Base-by-base conservation (phyloP, 139 green algal species). In the Chlorella ohadii region DNA sequence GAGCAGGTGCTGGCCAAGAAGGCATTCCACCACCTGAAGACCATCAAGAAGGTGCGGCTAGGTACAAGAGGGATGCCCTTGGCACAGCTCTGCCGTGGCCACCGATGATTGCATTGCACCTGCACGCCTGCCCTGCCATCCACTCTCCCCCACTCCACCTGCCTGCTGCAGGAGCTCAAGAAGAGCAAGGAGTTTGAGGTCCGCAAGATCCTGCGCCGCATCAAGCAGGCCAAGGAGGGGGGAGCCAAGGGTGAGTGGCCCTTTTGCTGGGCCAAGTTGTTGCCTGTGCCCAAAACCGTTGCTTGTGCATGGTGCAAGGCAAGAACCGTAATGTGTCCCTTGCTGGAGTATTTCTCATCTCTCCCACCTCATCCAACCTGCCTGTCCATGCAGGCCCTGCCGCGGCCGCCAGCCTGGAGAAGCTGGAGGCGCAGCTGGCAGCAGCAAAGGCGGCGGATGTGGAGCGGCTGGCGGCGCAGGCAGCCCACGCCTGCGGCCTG, bases 141-240 rank as follows among this genome's bases (percentile, higher is more conserved):
- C 34, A 2, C 25, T 17, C 36, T 57, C 64, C 9, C 28, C 64
- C 44, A 6, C 44, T 51, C 44, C 44, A 51, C 9, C 44, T 59
- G 51, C 51, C 2, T 22, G 12, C 70, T 77, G 36, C 78, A 83
- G 78, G 78, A 83, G 28, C 51, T 83, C 17, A 83, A 83, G 39
- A 83, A 83, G 39, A 28, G 63, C 28, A 83, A 74, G 41, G 78
- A 83, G 28, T 83, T 83, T 83, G 78, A 83, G 63, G 78, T 83
- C 39, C 78, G 78, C 78, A 83, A 83, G 78, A 64, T 83, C 28
- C 78, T 83, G 63, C 78, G 78, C 16, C 78, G 78, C 39, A 73
- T 83, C 61, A 83, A 83, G 78, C 78, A 83, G 63, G 41, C 63
- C 39, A 74, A 74, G 78, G 7, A 27, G 34, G 67, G 67, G 25